Conservation (phyloP, 345 rosid genomes). For the Turritis glabra region DNA sequence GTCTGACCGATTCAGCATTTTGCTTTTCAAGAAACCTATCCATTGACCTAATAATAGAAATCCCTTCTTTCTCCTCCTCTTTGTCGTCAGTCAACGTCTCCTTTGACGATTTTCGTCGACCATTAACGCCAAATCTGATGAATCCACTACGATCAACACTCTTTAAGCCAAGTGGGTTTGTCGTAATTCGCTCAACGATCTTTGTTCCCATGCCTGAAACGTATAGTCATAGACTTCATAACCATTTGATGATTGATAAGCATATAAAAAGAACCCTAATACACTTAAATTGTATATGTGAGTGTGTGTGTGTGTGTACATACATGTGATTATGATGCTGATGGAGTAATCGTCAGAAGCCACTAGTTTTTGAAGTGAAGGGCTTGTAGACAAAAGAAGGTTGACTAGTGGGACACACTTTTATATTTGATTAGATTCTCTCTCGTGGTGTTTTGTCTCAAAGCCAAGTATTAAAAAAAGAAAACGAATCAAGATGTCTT, state of each 20-base stretch:
- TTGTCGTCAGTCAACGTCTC: constrained; percentile 24
- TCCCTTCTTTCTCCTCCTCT: constrained; percentile 28
- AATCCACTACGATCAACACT: constrained; percentile 38
- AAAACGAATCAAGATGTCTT: constrained; percentile 24
- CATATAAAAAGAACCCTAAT: constrained; percentile 3
- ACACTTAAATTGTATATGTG: background rate
- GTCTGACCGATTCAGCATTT: constrained; percentile 57
- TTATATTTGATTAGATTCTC: constrained; percentile 27
- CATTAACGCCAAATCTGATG: constrained; percentile 49
- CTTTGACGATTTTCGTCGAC: constrained; percentile 36
- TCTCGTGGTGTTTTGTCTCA: constrained; percentile 29
- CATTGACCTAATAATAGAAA: constrained; percentile 41
- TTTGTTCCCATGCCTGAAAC: constrained; percentile 85
- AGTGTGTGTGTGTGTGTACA: background rate
- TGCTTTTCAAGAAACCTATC: constrained; percentile 50
- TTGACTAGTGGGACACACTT: constrained; percentile 39
- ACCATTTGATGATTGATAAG: constrained; percentile 17
- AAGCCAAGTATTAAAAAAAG: background rate
- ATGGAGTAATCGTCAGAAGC: constrained; percentile 40
- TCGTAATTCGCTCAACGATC: constrained; percentile 48
- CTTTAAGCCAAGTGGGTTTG: constrained; percentile 34
- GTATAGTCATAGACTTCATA: constrained; percentile 12
- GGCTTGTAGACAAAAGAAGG: constrained; percentile 37
- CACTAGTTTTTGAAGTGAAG: constrained; percentile 37
- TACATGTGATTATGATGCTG: constrained; percentile 26